Conservation (phyloP, 2,329 filamentous ascomycete genomes). For the Alternaria alternata region DNA sequence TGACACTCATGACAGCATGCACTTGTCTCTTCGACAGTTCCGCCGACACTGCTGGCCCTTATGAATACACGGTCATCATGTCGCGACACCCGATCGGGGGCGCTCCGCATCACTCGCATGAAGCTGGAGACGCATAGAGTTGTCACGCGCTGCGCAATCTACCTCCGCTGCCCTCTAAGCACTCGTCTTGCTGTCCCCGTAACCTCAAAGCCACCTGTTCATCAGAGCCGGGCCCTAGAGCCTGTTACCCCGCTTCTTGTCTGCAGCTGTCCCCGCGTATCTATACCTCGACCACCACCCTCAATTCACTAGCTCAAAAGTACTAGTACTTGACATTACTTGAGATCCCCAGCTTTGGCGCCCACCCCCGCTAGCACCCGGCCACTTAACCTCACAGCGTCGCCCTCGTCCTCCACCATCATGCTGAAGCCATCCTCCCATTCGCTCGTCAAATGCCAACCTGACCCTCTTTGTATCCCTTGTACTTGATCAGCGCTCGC, state of each 20-base stretch:
- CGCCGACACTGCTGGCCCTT: neutral
- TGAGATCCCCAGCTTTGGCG: slow-evolving; percentile 21
- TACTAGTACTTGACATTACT: slow-evolving; percentile 43
- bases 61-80: slow-evolving; percentile 16
- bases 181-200: slow-evolving; percentile 40
- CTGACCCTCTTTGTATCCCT: slow-evolving; percentile 50
- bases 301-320: slow-evolving; percentile 18
- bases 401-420: slow-evolving; percentile 44
- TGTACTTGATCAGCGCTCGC: slow-evolving; percentile 52
- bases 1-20: slow-evolving; percentile 13
- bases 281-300: slow-evolving; percentile 30
- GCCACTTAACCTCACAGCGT: slow-evolving; percentile 41
- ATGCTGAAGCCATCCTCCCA: slow-evolving; percentile 36
- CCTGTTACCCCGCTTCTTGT: slow-evolving; percentile 50
- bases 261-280: slow-evolving; percentile 39
- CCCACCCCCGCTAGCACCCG: slow-evolving; percentile 42
- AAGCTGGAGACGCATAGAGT: slow-evolving; percentile 33
- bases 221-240: slow-evolving; percentile 37
- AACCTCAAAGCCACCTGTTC: slow-evolving; percentile 49
- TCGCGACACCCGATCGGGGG: slow-evolving; percentile 35
- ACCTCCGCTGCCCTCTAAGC: slow-evolving; percentile 35
- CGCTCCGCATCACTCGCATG: slow-evolving; percentile 40
- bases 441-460: slow-evolving; percentile 47
- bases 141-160: slow-evolving; percentile 45
- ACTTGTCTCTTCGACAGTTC: neutral